Evolutionary conservation across 202 grass and related monocot genomes (phyloP).

Genomic region (Musa balbisiana): DNA sequence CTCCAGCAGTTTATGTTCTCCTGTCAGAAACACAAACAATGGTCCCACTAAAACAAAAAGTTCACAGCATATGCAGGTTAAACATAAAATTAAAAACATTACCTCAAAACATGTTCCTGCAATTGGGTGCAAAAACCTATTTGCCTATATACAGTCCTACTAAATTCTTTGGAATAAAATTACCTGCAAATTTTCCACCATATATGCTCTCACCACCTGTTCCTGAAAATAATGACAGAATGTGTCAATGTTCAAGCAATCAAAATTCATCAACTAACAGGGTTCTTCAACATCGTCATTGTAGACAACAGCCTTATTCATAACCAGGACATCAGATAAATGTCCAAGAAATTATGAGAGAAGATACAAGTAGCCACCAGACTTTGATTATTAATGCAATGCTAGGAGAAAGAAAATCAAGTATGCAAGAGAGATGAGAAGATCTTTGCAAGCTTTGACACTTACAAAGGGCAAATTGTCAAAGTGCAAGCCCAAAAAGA

Average conservation of each 20-base stretch:
- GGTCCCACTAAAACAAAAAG: neutral
- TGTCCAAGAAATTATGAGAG: neutral
- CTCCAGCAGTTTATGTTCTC: neutral
- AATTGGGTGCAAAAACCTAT: neutral
- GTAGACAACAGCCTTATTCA: neutral
- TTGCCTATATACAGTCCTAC: neutral
- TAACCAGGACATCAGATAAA: neutral
- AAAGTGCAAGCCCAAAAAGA: neutral
- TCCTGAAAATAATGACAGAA: slow-evolving; percentile 36
- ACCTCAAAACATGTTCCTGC: neutral
- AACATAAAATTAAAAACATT: neutral
- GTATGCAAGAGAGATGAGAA: neutral
- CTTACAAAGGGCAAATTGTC: neutral
- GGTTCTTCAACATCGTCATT: neutral
- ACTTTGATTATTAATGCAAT: neutral
- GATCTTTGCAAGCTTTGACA: neutral
- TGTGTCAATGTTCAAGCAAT: neutral
- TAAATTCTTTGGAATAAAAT: slow-evolving; percentile 17
- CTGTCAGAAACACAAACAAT: neutral
- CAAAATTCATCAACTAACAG: neutral
- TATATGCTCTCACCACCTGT: slow-evolving; percentile 88
- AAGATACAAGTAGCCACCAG: neutral
- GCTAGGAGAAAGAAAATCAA: too few relatives aligned
- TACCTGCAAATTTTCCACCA: slow-evolving; percentile 80
- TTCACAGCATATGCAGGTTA: neutral